Conservation (phyloP, 331 rosid genomes). For the Dryas integrifolia region DNA sequence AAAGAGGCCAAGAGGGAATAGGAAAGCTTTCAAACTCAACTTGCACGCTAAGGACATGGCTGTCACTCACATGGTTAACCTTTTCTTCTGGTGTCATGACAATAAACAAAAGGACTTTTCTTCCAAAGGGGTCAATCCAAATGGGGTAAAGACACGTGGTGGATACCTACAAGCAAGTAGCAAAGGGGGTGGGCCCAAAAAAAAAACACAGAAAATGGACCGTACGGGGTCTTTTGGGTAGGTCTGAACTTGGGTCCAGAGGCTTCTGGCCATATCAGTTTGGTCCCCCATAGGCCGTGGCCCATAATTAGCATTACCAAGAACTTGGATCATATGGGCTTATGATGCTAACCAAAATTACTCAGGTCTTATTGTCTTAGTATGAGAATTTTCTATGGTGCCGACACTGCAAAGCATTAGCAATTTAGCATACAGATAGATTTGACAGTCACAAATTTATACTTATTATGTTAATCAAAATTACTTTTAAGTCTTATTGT, state of each 20-base stretch:
- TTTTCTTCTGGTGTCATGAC: neutral
- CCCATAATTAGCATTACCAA: neutral
- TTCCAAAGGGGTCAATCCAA: conserved; percentile 30
- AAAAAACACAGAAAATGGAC: neutral
- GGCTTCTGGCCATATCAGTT: neutral
- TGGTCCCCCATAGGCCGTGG: neutral
- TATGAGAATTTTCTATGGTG: no score
- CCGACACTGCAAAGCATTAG: no score
- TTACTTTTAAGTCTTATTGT: no score
- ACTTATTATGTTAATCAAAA: no score
- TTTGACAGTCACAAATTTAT: no score
- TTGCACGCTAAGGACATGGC: conserved; percentile 36
- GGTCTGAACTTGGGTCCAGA: neutral
- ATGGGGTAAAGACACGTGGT: conserved; percentile 46
- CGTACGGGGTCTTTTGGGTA: neutral
- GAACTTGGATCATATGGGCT: neutral
- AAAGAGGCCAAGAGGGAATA: neutral
- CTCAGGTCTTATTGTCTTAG: neutral
- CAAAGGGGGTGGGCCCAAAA: neutral
- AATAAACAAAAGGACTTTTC: conserved; percentile 12
- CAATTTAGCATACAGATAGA: no score
- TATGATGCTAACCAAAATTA: neutral
- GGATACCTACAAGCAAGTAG: neutral
- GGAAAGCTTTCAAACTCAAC: conserved; percentile 3
- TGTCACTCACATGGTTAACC: conserved; percentile 56